Percentiles rank a stretch among this genome's conserved stretches.
phyloP scores from a whole-genome alignment of 2,329 filamentous ascomycete species.

The Aureobasidium mangrovei region DNA sequence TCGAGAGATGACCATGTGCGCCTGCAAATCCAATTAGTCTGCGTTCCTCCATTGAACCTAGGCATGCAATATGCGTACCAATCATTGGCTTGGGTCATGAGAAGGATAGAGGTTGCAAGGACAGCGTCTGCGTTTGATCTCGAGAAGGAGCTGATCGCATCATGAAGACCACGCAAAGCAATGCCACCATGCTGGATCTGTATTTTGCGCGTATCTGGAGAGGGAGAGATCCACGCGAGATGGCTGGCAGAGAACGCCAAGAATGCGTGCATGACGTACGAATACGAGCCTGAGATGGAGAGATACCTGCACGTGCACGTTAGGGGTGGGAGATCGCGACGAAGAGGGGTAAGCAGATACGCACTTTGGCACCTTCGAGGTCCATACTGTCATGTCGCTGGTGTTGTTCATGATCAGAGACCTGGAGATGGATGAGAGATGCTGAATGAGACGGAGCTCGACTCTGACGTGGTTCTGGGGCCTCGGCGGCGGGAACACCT shows the following conservation, averaged over 20 bases:
- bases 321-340: constrained; percentile 2
- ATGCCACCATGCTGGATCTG: constrained; percentile 81
- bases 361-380: constrained; percentile 84
- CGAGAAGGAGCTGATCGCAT: constrained; percentile 77
- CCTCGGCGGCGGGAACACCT: constrained; percentile 64
- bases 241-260: constrained; percentile 92
- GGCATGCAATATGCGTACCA: constrained; percentile 55
- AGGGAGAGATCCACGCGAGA: constrained; percentile 80
- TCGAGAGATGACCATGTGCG: constrained; percentile 88
- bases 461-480: constrained; percentile 65
- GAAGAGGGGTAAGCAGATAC: constrained; percentile 29
- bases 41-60: background rate
- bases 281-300: constrained; percentile 68
- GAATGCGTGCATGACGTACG: constrained; percentile 89
- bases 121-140: constrained; percentile 83
- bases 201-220: constrained; percentile 75
- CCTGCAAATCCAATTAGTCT: constrained; percentile 42
- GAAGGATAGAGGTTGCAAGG: constrained; percentile 78
- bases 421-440: constrained; percentile 78
- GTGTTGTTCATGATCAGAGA: constrained; percentile 61
- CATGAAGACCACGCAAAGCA: constrained; percentile 78
- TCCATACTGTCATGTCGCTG: constrained; percentile 84
- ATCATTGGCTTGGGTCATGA: constrained; percentile 94
- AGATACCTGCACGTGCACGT: constrained; percentile 53
- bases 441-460: constrained; percentile 81